Evolutionary conservation across 805 yeast species (phyloP), one percentile per base, ranked within the genome.

Genomic region (Schwanniomyces occidentalis): DNA sequence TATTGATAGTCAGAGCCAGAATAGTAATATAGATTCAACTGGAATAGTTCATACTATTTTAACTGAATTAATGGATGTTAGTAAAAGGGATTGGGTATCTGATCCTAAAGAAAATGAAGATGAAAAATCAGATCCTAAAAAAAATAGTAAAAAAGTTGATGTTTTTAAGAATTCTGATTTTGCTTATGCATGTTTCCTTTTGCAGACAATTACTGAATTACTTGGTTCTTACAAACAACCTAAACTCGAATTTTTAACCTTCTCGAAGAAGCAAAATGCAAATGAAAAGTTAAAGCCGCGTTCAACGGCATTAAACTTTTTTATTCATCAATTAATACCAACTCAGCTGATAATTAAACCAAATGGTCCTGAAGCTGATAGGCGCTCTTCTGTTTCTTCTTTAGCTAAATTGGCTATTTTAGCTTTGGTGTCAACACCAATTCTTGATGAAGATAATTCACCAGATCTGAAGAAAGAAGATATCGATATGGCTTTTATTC

Each of bases 161-260:
- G 54, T 75, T 8, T 56, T 71, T 29, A 69, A 64, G 37, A 85
- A 84, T 51, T 63, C 69, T 6, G 69, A 75, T 19, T 85, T 82
- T 56, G 71, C 80, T 0, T 82, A 85, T 48, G 77, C 80, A 39
- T 73, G 82, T 27, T 89, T 82, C 54, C 58, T 90, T 30, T 60
- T 90, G 24, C 85, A 80, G 45, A 61, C 78, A 0, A 57, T 89
- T 24, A 72, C 80, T 0, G 97, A 90, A 46, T 60, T 88, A 6
- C 57, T 90, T 6, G 76, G 81, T 2, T 85, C 96, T 2, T 90
- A 89, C 54, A 83, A 81, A 42, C 82, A 80, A 42, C 77, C 89
- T 32, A 90, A 90, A 54, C 71, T 85, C 32, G 96, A 89, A 48
- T 84, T 90, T 49, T 62, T 89, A 37, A 80, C 91, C 0, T 90